These are phyloP conservation scores for Schizonepeta tenuifolia DNA, from an alignment of 257 asterid species.

Conservation along the genomic window DNA sequence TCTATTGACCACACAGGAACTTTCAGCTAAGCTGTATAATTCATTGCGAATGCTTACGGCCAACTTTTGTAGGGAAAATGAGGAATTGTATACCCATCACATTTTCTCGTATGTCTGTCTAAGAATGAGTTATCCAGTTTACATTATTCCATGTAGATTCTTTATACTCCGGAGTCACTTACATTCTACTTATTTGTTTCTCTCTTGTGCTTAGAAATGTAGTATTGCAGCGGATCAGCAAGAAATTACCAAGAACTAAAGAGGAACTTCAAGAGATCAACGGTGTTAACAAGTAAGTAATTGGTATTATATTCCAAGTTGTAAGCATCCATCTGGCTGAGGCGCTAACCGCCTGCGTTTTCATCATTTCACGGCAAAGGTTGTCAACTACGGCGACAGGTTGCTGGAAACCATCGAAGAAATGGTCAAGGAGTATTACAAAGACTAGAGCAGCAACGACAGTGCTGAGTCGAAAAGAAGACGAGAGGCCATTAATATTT, in stretches of 20 bases:
- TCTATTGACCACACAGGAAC: slow-evolving; percentile 46
- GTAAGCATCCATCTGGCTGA: not conserved
- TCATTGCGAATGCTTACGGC: slow-evolving; percentile 68
- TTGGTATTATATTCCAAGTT: slow-evolving; percentile 3
- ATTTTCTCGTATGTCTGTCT: slow-evolving; percentile 61
- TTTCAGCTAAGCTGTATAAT: slow-evolving; percentile 63
- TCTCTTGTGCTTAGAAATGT: slow-evolving; percentile 53
- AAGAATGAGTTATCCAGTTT: not conserved
- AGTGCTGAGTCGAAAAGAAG: slow-evolving; percentile 70
- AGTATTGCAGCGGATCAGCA: slow-evolving; percentile 63
- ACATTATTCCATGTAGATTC: not conserved
- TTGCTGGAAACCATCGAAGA: slow-evolving; percentile 79
- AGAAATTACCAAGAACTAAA: slow-evolving; percentile 66
- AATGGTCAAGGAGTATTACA: slow-evolving; percentile 58
- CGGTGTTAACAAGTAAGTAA: slow-evolving; percentile 91
- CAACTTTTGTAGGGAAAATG: slow-evolving; percentile 63
- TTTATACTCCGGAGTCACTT: not conserved
- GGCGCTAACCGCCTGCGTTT: slow-evolving; percentile 26
- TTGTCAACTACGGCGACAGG: slow-evolving; percentile 75
- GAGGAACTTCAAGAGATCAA: slow-evolving; percentile 78
- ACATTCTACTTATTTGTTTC: slow-evolving; percentile 20
- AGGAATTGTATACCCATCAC: slow-evolving; percentile 62
- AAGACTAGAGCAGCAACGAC: slow-evolving; percentile 64
- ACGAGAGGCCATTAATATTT: slow-evolving; percentile 38
- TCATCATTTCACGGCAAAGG: slow-evolving; percentile 59